Conservation (phyloP, 225 moss, liverwort and hornwort genomes). For the Polytrichum commune region DNA sequence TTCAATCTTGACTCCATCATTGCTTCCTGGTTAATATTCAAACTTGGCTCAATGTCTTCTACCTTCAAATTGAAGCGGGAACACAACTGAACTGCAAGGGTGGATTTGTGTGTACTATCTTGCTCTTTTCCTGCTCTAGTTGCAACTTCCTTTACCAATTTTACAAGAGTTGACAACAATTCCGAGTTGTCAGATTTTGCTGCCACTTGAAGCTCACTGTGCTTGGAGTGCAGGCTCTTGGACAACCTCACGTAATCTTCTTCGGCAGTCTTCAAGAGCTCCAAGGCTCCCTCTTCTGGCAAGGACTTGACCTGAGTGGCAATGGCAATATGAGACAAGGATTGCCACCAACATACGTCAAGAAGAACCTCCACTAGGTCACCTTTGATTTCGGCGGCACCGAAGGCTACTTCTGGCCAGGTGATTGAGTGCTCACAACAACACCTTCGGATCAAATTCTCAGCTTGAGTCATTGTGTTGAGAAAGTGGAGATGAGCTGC, state of each 20-base stretch:
- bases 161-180: constrained; percentile 5
- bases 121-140: background rate
- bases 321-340: constrained; percentile 6
- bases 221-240: background rate
- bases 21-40: background rate
- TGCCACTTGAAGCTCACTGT: constrained; percentile 8
- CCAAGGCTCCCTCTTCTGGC: background rate
- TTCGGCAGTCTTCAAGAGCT: constrained; percentile 11
- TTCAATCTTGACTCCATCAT: background rate
- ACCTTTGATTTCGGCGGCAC: constrained; percentile 8
- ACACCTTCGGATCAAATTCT: constrained; percentile 15
- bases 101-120: background rate
- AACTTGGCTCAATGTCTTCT: constrained; percentile 1
- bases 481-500: constrained; percentile 14
- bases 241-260: constrained; percentile 1
- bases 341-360: constrained; percentile 8
- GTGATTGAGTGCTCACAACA: constrained; percentile 8
- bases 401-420: constrained; percentile 12
- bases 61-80: background rate
- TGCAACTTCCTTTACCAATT: background rate
- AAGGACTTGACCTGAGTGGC: constrained; percentile 10
- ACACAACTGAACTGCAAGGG: constrained; percentile 9
- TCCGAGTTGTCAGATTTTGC: background rate
- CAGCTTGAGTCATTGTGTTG: constrained; percentile 16
- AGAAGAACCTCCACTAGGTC: constrained; percentile 23